Base-by-base conservation (phyloP, 2,329 filamentous ascomycete genomes). In the Claviceps maximensis region DNA sequence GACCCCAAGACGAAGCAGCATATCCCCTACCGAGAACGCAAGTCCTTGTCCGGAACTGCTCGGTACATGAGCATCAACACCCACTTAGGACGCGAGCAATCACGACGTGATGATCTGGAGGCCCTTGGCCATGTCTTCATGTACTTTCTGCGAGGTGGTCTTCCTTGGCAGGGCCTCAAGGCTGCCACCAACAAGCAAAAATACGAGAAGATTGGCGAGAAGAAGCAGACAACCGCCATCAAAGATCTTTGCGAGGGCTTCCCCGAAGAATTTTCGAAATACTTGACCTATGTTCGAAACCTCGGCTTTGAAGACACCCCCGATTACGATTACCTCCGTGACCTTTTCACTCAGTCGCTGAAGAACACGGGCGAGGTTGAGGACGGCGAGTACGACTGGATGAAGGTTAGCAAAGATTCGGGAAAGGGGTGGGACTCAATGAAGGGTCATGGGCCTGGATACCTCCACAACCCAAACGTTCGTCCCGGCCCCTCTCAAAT, bases 31-130 rank as follows among this genome's bases (percentile, higher is more conserved):
- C 82, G 93, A 64, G 93, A 97, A 74, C 83, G 93, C 63, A 98
- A 98, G 73, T 95, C 91, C 5, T 76, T 98, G 56, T 97, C 91
- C 4, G 93, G 93, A 57, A 98, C 93, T 54, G 93, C 93, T 57
- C 82, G 93, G 67, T 98, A 98, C 72, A 97, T 97, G 93, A 95
- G 89, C 74, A 97, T 98, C 80, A 98, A 98, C 73, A 98, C 93
- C 53, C 93, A 98, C 77, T 73, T 97, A 59, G 93, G 93, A 52
- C 84, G 93, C 55, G 93, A 98, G 68, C 93, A 98, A 69, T 97
- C 91, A 54, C 84, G 93, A 66, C 80, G 93, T 71, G 93, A 98
- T 69, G 93, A 98, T 68, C 76, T 98, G 55, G 93, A 98, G 72
- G 93, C 93, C 15, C 73, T 87, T 13, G 83, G 83, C 21, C 83